Percentiles rank a stretch among this genome's conserved stretches.
phyloP scores from a whole-genome alignment of 2,329 filamentous ascomycete genomes.

The Fusarium sterilihyphosum region DNA sequence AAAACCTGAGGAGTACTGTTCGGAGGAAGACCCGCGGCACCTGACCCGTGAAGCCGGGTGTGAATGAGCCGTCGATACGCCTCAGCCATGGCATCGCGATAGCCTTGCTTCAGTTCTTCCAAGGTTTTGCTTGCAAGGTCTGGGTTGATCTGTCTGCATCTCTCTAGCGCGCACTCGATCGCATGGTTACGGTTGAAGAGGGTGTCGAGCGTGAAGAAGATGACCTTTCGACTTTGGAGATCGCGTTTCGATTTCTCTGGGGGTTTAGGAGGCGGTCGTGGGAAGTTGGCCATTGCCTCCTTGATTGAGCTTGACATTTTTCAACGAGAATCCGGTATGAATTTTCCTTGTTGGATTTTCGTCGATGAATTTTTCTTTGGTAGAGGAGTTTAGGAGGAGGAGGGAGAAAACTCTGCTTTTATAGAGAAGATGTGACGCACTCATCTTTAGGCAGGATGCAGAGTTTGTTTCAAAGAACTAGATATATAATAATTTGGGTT shows the following conservation, averaged over 20 bases:
- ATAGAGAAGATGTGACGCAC: no score
- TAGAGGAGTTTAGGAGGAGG: neutral
- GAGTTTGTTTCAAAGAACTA: neutral
- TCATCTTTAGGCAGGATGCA: rapidly evolving
- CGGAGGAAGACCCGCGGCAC: rapidly evolving
- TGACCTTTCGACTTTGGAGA: neutral
- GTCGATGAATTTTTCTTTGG: neutral
- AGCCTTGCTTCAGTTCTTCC: neutral
- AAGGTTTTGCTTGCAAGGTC: neutral
- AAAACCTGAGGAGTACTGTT: neutral
- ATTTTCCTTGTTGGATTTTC: neutral
- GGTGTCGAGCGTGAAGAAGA: neutral
- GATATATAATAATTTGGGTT: neutral
- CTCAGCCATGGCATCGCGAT: neutral
- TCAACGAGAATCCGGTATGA: rapidly evolving
- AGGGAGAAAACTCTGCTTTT: neutral
- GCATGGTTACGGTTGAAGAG: neutral
- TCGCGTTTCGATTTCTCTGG: rapidly evolving
- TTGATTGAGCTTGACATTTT: neutral
- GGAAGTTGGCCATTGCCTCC: neutral
- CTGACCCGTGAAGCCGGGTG: neutral
- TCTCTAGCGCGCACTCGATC: neutral
- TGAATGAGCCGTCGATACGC: neutral
- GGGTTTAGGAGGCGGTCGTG: rapidly evolving
- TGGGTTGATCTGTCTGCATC: neutral